Conservation (phyloP, 768 basidiomycete genomes). For the Tubosaeta brunneosetosa region DNA sequence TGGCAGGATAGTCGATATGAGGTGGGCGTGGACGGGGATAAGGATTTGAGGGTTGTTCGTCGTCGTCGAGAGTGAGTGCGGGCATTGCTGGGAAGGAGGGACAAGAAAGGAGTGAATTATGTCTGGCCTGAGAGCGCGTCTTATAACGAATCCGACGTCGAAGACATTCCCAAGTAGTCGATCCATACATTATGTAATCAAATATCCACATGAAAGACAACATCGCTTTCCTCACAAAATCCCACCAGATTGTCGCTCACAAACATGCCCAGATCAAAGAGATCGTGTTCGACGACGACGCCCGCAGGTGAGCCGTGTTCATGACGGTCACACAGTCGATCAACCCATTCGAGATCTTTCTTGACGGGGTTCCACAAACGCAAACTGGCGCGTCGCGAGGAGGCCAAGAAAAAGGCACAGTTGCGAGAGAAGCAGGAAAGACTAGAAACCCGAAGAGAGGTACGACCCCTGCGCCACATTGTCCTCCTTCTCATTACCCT, state of each 20-base stretch:
- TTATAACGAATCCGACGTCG: conserved; percentile 27
- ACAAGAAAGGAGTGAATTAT: conserved; percentile 22
- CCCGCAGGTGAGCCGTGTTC: conserved; percentile 52
- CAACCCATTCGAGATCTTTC: conserved; percentile 58
- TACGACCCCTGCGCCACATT: conserved; percentile 25
- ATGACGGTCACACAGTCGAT: conserved; percentile 17
- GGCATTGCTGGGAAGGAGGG: conserved; percentile 20
- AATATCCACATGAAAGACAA: conserved; percentile 35
- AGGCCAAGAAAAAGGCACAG: conserved; percentile 65
- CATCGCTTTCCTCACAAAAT: conserved; percentile 29
- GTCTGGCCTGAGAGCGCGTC: conserved; percentile 33
- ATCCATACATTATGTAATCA: conserved; percentile 23
- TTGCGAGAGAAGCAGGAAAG: conserved; percentile 75
- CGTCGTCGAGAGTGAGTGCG: conserved; percentile 22
- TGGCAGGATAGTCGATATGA: conserved; percentile 23
- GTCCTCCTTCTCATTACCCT: conserved; percentile 11
- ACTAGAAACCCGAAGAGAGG: conserved; percentile 73
- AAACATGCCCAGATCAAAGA: conserved; percentile 21
- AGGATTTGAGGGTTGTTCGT: conserved; percentile 4
- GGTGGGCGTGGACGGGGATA: conserved; percentile 22
- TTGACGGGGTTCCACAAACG: conserved; percentile 93
- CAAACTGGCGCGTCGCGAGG: conserved; percentile 80
- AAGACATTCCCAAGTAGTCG: conserved; percentile 8
- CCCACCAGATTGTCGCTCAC: no score
- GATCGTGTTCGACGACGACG: conserved; percentile 82